phyloP scores from a whole-genome alignment of 2,329 filamentous ascomycete genomes.

The Fusarium bulbicola region DNA sequence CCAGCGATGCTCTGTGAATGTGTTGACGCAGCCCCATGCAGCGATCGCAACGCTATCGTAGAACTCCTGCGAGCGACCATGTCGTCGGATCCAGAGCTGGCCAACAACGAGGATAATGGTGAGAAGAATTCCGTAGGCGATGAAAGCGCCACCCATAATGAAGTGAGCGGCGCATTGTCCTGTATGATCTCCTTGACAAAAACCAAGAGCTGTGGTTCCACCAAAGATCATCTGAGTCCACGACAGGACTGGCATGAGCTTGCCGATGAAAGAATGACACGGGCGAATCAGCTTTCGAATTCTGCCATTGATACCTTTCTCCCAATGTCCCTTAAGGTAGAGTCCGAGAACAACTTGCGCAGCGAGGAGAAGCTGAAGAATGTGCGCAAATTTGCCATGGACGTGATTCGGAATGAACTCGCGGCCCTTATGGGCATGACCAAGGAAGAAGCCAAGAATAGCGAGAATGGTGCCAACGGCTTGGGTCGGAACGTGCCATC shows the following conservation, averaged over 20 bases:
- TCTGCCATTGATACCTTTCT: slow-evolving; percentile 81
- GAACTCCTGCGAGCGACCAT: slow-evolving; percentile 93
- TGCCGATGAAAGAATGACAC: slow-evolving; percentile 83
- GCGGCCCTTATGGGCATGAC: slow-evolving; percentile 88
- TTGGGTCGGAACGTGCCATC: slow-evolving; percentile 95
- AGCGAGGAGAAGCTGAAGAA: slow-evolving; percentile 81
- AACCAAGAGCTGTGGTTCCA: slow-evolving; percentile 89
- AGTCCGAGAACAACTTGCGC: slow-evolving; percentile 82
- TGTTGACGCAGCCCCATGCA: slow-evolving; percentile 96
- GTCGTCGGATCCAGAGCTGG: slow-evolving; percentile 84
- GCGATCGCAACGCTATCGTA: slow-evolving; percentile 93
- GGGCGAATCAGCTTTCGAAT: slow-evolving; percentile 78
- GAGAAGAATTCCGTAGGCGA: slow-evolving; percentile 89
- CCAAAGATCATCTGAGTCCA: slow-evolving; percentile 98
- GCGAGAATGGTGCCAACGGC: slow-evolving; percentile 77
- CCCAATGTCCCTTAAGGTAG: slow-evolving; percentile 90
- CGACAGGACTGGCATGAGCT: slow-evolving; percentile 82
- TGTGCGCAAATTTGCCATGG: slow-evolving; percentile 82
- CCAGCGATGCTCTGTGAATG: slow-evolving; percentile 97
- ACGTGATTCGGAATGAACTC: slow-evolving; percentile 81
- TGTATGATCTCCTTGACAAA: slow-evolving; percentile 89
- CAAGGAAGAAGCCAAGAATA: slow-evolving; percentile 87
- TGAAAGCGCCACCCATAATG: slow-evolving; percentile 98
- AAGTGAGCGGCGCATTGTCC: slow-evolving; percentile 97
- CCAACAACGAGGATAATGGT: slow-evolving; percentile 88